phyloP scores from a whole-genome alignment of 2,329 filamentous ascomycete genomes.

The Penicillium polonicum region DNA sequence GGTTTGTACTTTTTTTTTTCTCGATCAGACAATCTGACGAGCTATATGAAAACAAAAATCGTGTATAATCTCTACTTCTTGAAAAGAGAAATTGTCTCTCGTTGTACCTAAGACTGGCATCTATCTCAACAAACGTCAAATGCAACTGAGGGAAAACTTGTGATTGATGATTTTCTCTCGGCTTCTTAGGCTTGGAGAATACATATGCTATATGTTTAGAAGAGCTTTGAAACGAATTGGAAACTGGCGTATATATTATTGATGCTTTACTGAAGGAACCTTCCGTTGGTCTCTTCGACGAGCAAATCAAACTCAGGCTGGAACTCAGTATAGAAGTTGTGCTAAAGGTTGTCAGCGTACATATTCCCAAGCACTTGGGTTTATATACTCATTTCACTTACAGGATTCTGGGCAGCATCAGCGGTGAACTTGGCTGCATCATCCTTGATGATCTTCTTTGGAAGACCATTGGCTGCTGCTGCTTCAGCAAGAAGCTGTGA shows the following conservation, averaged over 20 bases:
- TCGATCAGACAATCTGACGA: not conserved
- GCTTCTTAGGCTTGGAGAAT: not conserved
- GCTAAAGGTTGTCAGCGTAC: slow-evolving; percentile 26
- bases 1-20: not conserved
- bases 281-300: slow-evolving; percentile 40
- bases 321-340: slow-evolving; percentile 42
- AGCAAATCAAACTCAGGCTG: slow-evolving; percentile 41
- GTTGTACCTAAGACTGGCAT: too few relatives aligned
- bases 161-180: not conserved
- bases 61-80: not conserved
- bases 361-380: not conserved
- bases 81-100: not conserved
- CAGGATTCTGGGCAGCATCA: slow-evolving; percentile 37
- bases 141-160: not conserved
- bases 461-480: slow-evolving; percentile 40
- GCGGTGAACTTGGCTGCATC: slow-evolving; percentile 39
- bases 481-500: slow-evolving; percentile 44
- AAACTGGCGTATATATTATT: not conserved
- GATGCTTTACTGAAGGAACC: slow-evolving; percentile 25
- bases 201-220: not conserved
- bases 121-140: not conserved
- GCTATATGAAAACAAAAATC: not conserved
- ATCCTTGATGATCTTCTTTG: slow-evolving; percentile 36
- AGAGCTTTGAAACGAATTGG: not conserved
- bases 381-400: slow-evolving; percentile 16